These are phyloP conservation scores for Globisporangium viniferum DNA, from an alignment of 352 stramenopile species.

Conservation along the genomic window DNA sequence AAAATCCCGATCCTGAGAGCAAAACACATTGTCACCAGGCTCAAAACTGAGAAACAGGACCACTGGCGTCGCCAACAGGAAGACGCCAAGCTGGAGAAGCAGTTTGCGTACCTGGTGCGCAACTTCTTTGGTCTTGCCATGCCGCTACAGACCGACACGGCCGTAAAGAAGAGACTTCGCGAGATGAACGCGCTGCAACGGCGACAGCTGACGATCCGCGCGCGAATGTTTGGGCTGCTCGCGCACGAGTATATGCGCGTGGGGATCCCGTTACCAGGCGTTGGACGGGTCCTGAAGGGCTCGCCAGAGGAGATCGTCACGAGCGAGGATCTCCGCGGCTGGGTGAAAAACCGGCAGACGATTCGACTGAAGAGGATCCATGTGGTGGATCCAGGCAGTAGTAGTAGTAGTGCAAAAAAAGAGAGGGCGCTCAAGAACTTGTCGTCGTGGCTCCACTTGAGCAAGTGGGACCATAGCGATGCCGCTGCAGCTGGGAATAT, in stretches of 20 bases:
- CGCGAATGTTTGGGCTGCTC: slow-evolving; percentile 52
- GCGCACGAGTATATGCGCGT: slow-evolving; percentile 60
- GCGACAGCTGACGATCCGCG: slow-evolving; percentile 45
- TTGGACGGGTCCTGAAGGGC: slow-evolving; percentile 24
- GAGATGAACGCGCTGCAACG: slow-evolving; percentile 47
- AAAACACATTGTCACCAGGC: slow-evolving; percentile 18
- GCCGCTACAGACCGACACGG: slow-evolving; percentile 38
- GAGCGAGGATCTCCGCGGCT: slow-evolving; percentile 49
- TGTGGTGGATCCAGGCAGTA: not conserved
- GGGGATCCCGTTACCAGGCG: slow-evolving; percentile 51
- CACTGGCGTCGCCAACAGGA: slow-evolving; percentile 37
- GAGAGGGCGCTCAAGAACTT: slow-evolving; percentile 9
- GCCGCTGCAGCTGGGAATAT: not conserved
- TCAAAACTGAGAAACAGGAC: slow-evolving; percentile 26
- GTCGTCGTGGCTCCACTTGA: slow-evolving; percentile 32
- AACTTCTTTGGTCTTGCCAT: slow-evolving; percentile 39
- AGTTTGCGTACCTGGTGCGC: slow-evolving; percentile 33
- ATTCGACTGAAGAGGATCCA: slow-evolving; percentile 25
- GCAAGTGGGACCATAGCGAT: slow-evolving; percentile 16
- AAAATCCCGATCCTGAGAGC: slow-evolving; percentile 34
- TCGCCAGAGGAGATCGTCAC: slow-evolving; percentile 33
- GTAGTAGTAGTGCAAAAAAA: not conserved
- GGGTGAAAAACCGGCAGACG: slow-evolving; percentile 48
- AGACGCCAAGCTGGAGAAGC: slow-evolving; percentile 28
- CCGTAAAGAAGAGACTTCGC: slow-evolving; percentile 33